Evolutionary conservation across 768 basidiomycete species (phyloP), one percentile per base, ranked within the genome.

Genomic region (Leccinum broughii): DNA sequence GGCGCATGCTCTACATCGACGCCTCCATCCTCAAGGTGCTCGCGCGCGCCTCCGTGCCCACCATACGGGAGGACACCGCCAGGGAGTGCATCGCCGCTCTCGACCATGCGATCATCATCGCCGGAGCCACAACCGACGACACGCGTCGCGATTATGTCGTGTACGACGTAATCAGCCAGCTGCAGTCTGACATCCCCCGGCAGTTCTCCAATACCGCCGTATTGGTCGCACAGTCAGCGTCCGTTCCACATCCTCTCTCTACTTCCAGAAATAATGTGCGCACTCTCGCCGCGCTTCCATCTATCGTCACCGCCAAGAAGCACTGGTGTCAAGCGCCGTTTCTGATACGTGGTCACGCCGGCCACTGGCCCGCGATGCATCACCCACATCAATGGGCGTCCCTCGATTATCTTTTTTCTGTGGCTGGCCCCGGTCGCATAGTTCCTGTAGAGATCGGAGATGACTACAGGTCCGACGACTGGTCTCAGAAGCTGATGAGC

Each of bases 371-470:
- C 6, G 96, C 96, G 1, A 64, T 92, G 62, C 78, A 76, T 10
- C 77, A 82, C 2, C 58, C 64, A 35, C 85, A 83, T 57, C 81
- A 85, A 4, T 98, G 96, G 96, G 63, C 72, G 11, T 88, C 85
- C 17, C 74, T 79, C 6, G 71, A 77, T 3, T 98, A 99, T 70
- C 81, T 99, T 1, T 80, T 80, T 14, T 77, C 78, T 4, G 76
- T 86, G 1, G 84, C 89, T 2, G 97, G 97, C 14, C 84, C 83
- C 48, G 95, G 90, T 2, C 82, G 97, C 22, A 76, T 92, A 5
- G 89, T 98, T 1, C 97, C 96, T 6, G 87, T 98, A 7, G 96
- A 98, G 74, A 76, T 97, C 17, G 96, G 96, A 14, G 72, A 75
- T 35, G 90, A 95, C 69, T 98, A 98, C 73, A 85, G 92, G 30